Conservation (phyloP, 2,329 filamentous ascomycete genomes). For the Microsporum ferrugineum region DNA sequence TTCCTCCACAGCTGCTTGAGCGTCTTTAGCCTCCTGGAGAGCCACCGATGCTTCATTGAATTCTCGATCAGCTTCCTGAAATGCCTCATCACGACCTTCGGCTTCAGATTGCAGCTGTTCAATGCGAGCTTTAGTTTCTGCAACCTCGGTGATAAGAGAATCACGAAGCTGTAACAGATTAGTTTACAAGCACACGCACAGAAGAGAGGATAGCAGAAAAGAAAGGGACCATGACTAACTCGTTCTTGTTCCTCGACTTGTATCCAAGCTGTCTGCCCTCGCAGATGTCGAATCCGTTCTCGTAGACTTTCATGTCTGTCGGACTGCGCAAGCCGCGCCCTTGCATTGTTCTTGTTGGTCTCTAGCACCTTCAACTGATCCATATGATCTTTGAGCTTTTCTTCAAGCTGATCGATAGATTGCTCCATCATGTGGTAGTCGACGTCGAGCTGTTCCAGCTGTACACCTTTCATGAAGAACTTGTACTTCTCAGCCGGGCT, state of each 20-base stretch:
- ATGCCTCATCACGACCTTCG: slow-evolving; percentile 34
- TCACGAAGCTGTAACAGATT: slow-evolving; percentile 23
- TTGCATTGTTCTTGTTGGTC: slow-evolving; percentile 48
- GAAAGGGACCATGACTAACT: slow-evolving; percentile 17
- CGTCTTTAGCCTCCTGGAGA: slow-evolving; percentile 35
- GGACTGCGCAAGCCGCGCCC: slow-evolving; percentile 52
- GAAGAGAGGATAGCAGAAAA: background rate
- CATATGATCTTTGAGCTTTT: slow-evolving; percentile 49
- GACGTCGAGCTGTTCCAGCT: slow-evolving; percentile 80
- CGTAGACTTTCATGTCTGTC: slow-evolving; percentile 56
- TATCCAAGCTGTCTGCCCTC: slow-evolving; percentile 68
- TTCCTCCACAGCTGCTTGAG: slow-evolving; percentile 34
- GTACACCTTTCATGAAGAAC: slow-evolving; percentile 89
- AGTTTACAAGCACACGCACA: background rate
- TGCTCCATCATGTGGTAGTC: slow-evolving; percentile 81
- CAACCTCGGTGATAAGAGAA: slow-evolving; percentile 27
- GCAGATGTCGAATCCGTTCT: slow-evolving; percentile 47
- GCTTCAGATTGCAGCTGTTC: slow-evolving; percentile 35
- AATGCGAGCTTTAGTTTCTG: slow-evolving; percentile 38
- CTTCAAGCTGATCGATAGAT: slow-evolving; percentile 59
- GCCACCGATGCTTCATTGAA: slow-evolving; percentile 31
- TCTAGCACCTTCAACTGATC: slow-evolving; percentile 55
- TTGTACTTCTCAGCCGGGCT: slow-evolving; percentile 80
- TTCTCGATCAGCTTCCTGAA: slow-evolving; percentile 33
- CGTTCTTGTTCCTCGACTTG: slow-evolving; percentile 70